A percentile compares a stretch with the other conserved stretches of the same genome.
Evolutionary conservation across 345 rosid genomes (phyloP).

Genomic region (Conringia planisiliqua): DNA sequence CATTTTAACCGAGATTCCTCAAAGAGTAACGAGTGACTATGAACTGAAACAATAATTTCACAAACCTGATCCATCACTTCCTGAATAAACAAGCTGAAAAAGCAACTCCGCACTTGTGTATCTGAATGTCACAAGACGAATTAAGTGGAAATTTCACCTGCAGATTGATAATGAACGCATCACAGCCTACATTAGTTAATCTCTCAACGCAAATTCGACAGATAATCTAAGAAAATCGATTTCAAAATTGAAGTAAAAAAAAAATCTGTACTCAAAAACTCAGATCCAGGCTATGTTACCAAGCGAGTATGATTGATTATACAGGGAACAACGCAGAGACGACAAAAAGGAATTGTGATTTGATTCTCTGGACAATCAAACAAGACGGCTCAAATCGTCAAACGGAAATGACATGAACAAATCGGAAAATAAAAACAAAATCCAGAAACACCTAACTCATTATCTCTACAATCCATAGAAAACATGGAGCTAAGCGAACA

Average conservation of each 20-base stretch:
- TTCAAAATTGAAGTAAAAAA: not conserved
- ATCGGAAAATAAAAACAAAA: not conserved
- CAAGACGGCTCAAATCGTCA: not conserved
- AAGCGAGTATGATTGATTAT: not conserved
- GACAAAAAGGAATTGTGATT: not conserved
- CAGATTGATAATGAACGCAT: not conserved
- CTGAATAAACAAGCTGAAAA: constrained; percentile 10
- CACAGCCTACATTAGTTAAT: not conserved
- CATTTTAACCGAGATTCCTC: not conserved
- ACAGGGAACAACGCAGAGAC: not conserved
- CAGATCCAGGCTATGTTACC: constrained; percentile 23
- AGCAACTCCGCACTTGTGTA: not conserved
- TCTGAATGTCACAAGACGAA: constrained; percentile 12
- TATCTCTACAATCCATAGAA: constrained; percentile 7
- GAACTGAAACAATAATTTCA: constrained; percentile 3
- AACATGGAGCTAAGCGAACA: not conserved
- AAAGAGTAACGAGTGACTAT: not conserved
- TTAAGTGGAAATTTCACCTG: constrained; percentile 6
- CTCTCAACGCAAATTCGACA: not conserved
- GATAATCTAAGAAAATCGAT: not conserved
- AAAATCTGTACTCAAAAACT: not conserved
- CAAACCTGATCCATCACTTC: constrained; percentile 57
- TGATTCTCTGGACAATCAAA: not conserved
- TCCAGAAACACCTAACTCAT: not conserved
- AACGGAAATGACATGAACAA: not conserved